Base-by-base conservation (phyloP, 108 stramenopile species). In the Conticribra guillardii region DNA sequence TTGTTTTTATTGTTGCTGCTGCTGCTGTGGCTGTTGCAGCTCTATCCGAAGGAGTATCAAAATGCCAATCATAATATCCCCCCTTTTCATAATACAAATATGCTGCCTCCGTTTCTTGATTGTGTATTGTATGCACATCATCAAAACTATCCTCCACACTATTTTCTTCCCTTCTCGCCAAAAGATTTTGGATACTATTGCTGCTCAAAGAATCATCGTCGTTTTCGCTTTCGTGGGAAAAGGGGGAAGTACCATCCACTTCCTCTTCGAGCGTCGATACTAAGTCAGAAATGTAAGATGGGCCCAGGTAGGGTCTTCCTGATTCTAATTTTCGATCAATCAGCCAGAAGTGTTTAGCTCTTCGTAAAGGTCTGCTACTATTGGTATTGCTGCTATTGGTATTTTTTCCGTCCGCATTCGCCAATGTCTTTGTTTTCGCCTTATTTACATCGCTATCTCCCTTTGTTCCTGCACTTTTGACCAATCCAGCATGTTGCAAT, bases 21-120 rank as follows among this genome's bases (percentile, higher is more conserved):
- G 8, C 37, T 41, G 8, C 37, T 41, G 5, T 41, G 37, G 11
- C 37, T 41, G 5, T 41, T 11, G 5, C 37, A 41, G 37, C 37
- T n/a, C n/a, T n/a, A n/a, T n/a, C n/a, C n/a, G 37, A 41, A 9
- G 37, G 37, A 41, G 37, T 51, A 21, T 21, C 50, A 11, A 57
- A 57, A 31, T 57, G 56, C 56, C 56, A 57, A n/a, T 57, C 56
- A 3, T 57, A 57, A 31, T 57, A 57, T 31, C 56, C 50, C 16
- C 56, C 56, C 18, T 57, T 31, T 17, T 57, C 31, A 31, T 57
- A 57, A 31, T 57, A 57, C 56, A 57, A 17, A 57, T 57, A 57
- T 31, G 56, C 56, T n/a, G 56, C 56, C 29, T 57, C 56, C 28
- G 56, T 57, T 31, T 57, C 56, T 31, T n/a, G 15, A 19, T 28